Base-by-base conservation (phyloP, 2,329 filamentous ascomycete genomes). In the Sphaerulina vaccinii region DNA sequence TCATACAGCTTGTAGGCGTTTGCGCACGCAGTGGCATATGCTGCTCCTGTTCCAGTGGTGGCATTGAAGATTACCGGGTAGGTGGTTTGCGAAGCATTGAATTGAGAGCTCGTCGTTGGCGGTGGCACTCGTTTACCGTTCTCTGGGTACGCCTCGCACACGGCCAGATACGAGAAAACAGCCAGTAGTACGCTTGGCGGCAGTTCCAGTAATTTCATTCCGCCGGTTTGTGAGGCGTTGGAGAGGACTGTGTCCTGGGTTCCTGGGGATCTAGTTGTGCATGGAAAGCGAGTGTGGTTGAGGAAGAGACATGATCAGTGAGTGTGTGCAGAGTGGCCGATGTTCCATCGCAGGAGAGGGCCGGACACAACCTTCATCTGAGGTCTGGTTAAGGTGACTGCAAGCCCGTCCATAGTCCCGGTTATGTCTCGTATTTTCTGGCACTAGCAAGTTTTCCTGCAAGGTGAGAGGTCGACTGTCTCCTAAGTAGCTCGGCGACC, bases 151-250 rank as follows among this genome's bases (percentile, higher is more conserved):
- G 29, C 43, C 43, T 39, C 15, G 21, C 32, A n/a, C 9, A 21
- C 21, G n/a, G 35, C 36, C 19, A 39, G 40, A 49, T 49, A 58
- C 18, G 55, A 33, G 50, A 52, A 52, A 13, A 50, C 32, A 27
- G 48, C 44, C 39, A 57, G 38, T 18, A 58, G 43, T 18, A 57
- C 33, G 41, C 49, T 52, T 32, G 57, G 37, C 15, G 57, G 57
- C 15, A 60, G 45, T 36, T 49, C 49, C 21, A 57, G 48, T 42
- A 47, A 37, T 21, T 52, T 51, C 44, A 51, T 49, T 24, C 19
- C 21, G 46, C 51, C n/a, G 32, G n/a, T 11, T 5, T 5, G 32
- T 15, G 16, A n/a, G 32, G 16, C 32, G 5, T n/a, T 35, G 32
- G 13, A n/a, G 13, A 15, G 13, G 5, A 15, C 32, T 6, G 32